These are phyloP conservation scores for Mikania micrantha DNA, from an alignment of 129 eudicot species.

Conservation along the genomic window DNA sequence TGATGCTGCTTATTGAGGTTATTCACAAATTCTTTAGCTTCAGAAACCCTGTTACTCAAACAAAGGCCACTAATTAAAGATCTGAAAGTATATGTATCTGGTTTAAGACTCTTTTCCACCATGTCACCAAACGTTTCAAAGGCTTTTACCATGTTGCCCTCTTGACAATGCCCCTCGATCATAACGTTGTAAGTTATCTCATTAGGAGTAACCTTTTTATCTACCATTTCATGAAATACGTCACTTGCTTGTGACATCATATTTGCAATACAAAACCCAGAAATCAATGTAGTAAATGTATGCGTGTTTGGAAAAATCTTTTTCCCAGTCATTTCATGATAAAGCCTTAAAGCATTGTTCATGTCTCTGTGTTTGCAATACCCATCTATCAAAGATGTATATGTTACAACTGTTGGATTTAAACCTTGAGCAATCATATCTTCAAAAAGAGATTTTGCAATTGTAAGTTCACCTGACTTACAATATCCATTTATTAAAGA, in stretches of 20 bases:
- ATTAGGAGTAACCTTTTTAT: constrained; percentile 49
- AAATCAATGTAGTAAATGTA: constrained; percentile 62
- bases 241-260: constrained; percentile 58
- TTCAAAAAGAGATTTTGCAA: constrained; percentile 40
- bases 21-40: constrained; percentile 73
- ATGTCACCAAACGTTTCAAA: constrained; percentile 61
- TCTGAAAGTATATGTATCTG: constrained; percentile 85
- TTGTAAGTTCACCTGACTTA: constrained; percentile 47
- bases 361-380: constrained; percentile 55
- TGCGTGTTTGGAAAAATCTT: constrained; percentile 61
- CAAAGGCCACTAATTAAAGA: constrained; percentile 82
- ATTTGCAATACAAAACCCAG: constrained; percentile 57
- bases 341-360: constrained; percentile 56
- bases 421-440: constrained; percentile 49
- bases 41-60: constrained; percentile 48
- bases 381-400: constrained; percentile 71
- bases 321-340: constrained; percentile 80
- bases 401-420: constrained; percentile 74
- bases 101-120: constrained; percentile 60
- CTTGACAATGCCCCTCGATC: constrained; percentile 69
- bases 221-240: constrained; percentile 56
- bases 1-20: constrained; percentile 47
- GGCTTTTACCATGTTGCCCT: constrained; percentile 49
- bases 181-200: constrained; percentile 83
- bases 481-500: constrained; percentile 66